Evolutionary conservation across 352 stramenopile genomes (phyloP).

Genomic region (Hyaloperonospora arabidopsidis): DNA sequence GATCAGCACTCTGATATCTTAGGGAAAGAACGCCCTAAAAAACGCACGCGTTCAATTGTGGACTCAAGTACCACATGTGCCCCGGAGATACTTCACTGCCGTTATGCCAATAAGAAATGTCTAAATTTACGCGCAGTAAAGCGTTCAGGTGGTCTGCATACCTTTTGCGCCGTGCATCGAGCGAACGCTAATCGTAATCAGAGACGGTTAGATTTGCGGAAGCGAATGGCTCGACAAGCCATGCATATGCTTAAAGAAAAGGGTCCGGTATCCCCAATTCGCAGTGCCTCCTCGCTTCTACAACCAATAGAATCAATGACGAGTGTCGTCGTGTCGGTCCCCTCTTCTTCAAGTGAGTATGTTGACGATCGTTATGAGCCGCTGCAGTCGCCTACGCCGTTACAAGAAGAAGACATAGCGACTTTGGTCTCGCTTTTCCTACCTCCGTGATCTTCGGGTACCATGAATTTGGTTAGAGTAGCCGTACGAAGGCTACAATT

Average conservation of each 20-base stretch:
- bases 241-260: conserved; percentile 4
- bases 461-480: neutral
- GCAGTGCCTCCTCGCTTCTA: conserved; percentile 2
- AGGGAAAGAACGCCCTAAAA: conserved; percentile 16
- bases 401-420: conserved; percentile 37
- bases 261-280: neutral
- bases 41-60: conserved; percentile 17
- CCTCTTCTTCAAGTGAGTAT: conserved; percentile 1
- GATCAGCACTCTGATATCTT: conserved; percentile 1
- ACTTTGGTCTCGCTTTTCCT: conserved; percentile 35
- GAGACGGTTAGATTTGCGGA: conserved; percentile 47
- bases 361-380: conserved; percentile 26
- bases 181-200: conserved; percentile 67
- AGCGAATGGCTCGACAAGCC: conserved; percentile 36
- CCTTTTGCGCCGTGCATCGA: conserved; percentile 54
- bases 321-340: neutral
- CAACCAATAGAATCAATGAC: conserved; percentile 2
- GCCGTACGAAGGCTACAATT: too few relatives aligned
- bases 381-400: conserved; percentile 30
- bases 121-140: conserved; percentile 42
- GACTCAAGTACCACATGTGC: conserved; percentile 31
- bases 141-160: conserved; percentile 49
- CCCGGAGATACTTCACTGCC: conserved; percentile 37
- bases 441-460: neutral
- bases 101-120: conserved; percentile 64